Base-by-base conservation (phyloP, 2,329 filamentous ascomycete species). In the Fusarium bactridioides region DNA sequence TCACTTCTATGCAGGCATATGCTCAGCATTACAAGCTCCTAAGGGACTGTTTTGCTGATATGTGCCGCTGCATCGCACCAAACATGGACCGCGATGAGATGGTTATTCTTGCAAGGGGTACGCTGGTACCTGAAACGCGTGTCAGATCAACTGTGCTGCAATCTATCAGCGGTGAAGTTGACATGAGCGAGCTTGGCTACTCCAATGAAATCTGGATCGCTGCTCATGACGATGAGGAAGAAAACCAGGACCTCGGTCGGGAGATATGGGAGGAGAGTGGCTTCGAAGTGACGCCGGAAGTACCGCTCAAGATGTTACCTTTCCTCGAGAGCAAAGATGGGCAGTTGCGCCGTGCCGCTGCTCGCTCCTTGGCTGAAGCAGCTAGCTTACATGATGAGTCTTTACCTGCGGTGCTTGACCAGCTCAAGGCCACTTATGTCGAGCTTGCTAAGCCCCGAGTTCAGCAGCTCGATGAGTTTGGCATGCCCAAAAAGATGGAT, bases 221-320 rank as follows among this genome's bases (percentile, higher is more conserved):
- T 47, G 95, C 91, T 77, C 95, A 99, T 77, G 96, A 99, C 73
- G 94, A 97, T 75, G 90, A 94, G 25, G 90, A 92, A 47, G 95
- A 98, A 79, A 98, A 98, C 76, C 88, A 88, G 13, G 93, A 94
- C 50, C 86, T 97, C 59, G 95, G 93, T 11, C 88, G 87, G 57
- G 93, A 95, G 18, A 97, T 99, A 40, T 99, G 96, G 96, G 94
- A 97, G 78, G 96, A 98, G 78, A 97, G 95, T 79, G 92, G 90
- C 12, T 92, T 98, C 68, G 84, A 92, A 67, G 83, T 95, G 18
- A 87, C 89, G 4, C 84, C 89, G 25, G 86, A 92, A 11, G 88
- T 93, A 13, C 90, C 93, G 12, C 80, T 86, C 64, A 88, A 87
- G 74, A 91, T 95, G 78, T 83, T 97, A 54, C 90, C 91, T 2